These are phyloP conservation scores for Microbotryomycetes sp. DNA, from an alignment of 1,284 basidiomycete species.

Conservation along the genomic window DNA sequence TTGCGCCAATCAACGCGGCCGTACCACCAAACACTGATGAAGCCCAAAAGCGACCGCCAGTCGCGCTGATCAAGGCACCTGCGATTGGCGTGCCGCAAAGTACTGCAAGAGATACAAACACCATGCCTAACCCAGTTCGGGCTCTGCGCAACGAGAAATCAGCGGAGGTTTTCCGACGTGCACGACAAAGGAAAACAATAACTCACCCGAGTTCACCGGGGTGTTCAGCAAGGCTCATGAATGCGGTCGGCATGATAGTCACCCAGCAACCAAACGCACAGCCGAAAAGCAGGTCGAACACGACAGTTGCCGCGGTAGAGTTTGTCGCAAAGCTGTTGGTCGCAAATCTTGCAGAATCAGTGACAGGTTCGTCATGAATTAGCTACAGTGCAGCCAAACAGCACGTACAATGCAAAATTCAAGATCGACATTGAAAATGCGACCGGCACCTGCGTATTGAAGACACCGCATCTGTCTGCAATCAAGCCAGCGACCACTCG, in stretches of 20 bases:
- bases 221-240: slow-evolving; percentile 4
- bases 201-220: slow-evolving; percentile 13
- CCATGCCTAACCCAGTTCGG: slow-evolving; percentile 9
- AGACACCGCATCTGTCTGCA: slow-evolving; percentile 14
- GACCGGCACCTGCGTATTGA: slow-evolving; percentile 18
- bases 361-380: not conserved
- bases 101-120: slow-evolving; percentile 5
- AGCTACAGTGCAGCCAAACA: not conserved
- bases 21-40: slow-evolving; percentile 7
- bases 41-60: not conserved
- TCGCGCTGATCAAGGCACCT: slow-evolving; percentile 5
- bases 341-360: no score
- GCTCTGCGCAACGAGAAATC: not conserved
- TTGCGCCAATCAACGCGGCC: slow-evolving; percentile 1
- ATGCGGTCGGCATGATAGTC: slow-evolving; percentile 7
- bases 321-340: not conserved
- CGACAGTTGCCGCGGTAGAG: slow-evolving; percentile 8
- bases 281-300: slow-evolving; percentile 22
- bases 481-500: slow-evolving; percentile 1
- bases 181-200: not conserved
- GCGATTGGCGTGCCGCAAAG: slow-evolving; percentile 10
- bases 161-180: no score
- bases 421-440: slow-evolving; percentile 11
- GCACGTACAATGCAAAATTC: slow-evolving; percentile 22
- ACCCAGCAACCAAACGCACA: slow-evolving; percentile 17